These are phyloP conservation scores for Venturia aucupariae DNA, from an alignment of 2,329 filamentous ascomycete genomes.

Conservation along the genomic window DNA sequence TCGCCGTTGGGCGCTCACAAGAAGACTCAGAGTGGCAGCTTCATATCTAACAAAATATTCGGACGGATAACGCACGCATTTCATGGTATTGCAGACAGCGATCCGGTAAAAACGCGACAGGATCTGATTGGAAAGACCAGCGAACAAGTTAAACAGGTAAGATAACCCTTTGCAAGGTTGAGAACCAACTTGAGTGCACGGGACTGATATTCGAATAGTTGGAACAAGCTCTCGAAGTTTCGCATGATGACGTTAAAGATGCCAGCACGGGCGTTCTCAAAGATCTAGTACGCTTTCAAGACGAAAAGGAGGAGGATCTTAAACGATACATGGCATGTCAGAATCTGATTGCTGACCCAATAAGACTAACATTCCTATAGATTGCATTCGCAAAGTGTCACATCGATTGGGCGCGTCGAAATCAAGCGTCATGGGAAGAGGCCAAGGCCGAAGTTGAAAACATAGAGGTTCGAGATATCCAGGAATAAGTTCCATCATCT, in stretches of 20 bases:
- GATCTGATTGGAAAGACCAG: conserved; percentile 94
- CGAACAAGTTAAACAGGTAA: conserved; percentile 63
- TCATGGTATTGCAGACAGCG: conserved; percentile 90
- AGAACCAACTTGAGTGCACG: conserved; percentile 14
- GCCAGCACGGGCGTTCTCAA: conserved; percentile 81
- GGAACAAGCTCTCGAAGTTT: conserved; percentile 81
- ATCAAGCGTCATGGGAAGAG: conserved; percentile 86
- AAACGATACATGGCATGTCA: conserved; percentile 83
- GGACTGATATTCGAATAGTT: conserved; percentile 42
- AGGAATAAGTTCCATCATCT: conserved; percentile 1
- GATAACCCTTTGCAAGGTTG: conserved; percentile 18
- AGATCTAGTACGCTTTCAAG: conserved; percentile 87
- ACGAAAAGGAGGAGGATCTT: conserved; percentile 90
- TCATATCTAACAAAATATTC: conserved; percentile 88
- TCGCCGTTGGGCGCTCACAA: conserved; percentile 46
- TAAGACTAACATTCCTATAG: conserved; percentile 35
- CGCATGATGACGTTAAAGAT: conserved; percentile 86
- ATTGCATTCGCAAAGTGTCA: conserved; percentile 87
- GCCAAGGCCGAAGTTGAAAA: conserved; percentile 79
- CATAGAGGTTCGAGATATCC: conserved; percentile 47
- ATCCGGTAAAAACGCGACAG: conserved; percentile 83
- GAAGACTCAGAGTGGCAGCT: conserved; percentile 73
- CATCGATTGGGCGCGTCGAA: conserved; percentile 88
- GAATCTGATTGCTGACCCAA: too few species aligned
- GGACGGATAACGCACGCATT: conserved; percentile 91